These are phyloP conservation scores for Fusarium nisikadoi DNA, from an alignment of 2,329 filamentous ascomycete genomes.

Conservation along the genomic window DNA sequence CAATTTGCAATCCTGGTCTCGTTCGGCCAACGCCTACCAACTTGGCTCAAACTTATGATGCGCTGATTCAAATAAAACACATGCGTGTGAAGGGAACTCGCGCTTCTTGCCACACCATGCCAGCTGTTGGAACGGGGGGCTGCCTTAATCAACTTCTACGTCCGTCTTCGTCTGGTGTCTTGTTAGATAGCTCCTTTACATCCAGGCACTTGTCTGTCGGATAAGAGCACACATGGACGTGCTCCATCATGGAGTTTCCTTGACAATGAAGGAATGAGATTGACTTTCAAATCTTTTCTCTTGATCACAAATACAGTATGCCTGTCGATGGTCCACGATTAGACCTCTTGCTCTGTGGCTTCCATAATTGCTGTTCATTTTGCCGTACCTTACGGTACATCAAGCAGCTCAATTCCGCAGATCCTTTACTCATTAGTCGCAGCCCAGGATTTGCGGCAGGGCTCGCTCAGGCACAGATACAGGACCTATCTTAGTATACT, in stretches of 20 bases:
- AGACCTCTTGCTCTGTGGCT: neutral
- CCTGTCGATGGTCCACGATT: neutral
- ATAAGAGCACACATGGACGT: neutral
- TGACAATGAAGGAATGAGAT: conserved; percentile 8
- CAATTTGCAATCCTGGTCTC: conserved; percentile 18
- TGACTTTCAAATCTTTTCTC: conserved; percentile 1
- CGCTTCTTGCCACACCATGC: neutral
- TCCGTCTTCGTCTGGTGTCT: neutral
- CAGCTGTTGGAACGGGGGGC: neutral
- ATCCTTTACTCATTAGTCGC: conserved; percentile 6
- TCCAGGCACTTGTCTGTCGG: neutral
- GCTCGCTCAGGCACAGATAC: conserved; percentile 21
- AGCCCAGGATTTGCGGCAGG: conserved; percentile 17
- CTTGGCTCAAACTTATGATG: neutral
- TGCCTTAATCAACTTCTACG: neutral
- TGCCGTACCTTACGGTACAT: neutral
- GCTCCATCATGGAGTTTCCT: conserved; percentile 4
- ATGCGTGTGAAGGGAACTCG: neutral
- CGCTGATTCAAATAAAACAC: neutral
- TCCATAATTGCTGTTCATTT: neutral
- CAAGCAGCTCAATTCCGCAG: conserved; percentile 21
- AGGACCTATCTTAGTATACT: neutral
- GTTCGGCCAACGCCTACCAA: neutral
- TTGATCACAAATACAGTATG: neutral
- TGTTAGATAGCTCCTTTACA: neutral